Conservation (phyloP, 495 filamentous ascomycete species). For the Penicillium crystallinum region DNA sequence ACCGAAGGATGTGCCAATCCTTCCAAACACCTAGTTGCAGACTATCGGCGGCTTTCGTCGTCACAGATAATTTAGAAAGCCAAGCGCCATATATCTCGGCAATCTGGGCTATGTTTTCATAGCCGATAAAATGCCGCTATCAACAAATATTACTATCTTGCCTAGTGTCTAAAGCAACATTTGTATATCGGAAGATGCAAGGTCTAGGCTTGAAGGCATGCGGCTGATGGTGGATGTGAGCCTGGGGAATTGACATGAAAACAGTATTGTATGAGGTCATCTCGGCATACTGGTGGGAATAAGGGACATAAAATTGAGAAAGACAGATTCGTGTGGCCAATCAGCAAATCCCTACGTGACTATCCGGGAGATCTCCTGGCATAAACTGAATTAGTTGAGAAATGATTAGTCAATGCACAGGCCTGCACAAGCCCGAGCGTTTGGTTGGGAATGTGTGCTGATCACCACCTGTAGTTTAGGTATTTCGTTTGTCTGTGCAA, state of each 20-base stretch:
- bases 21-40: not conserved
- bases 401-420: not conserved
- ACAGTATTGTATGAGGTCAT: conserved; percentile 1
- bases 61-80: not conserved
- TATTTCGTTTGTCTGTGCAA: not conserved
- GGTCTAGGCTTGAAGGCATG: not conserved
- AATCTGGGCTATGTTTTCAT: not conserved
- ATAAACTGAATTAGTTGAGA: not conserved
- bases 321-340: not conserved
- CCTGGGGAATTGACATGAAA: not conserved
- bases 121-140: not conserved
- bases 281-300: not conserved
- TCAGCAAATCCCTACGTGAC: not conserved
- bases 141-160: not conserved
- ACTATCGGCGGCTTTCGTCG: not conserved
- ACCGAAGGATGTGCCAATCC: not conserved
- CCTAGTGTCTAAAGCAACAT: not conserved
- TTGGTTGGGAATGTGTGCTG: not conserved
- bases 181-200: not conserved
- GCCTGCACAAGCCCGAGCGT: not conserved
- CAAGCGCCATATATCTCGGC: not conserved
- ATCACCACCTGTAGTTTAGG: not conserved
- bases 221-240: not conserved
- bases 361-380: not conserved
- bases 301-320: not conserved